phyloP scores from a whole-genome alignment of 495 filamentous ascomycete species.

The Penicillium arizonense region DNA sequence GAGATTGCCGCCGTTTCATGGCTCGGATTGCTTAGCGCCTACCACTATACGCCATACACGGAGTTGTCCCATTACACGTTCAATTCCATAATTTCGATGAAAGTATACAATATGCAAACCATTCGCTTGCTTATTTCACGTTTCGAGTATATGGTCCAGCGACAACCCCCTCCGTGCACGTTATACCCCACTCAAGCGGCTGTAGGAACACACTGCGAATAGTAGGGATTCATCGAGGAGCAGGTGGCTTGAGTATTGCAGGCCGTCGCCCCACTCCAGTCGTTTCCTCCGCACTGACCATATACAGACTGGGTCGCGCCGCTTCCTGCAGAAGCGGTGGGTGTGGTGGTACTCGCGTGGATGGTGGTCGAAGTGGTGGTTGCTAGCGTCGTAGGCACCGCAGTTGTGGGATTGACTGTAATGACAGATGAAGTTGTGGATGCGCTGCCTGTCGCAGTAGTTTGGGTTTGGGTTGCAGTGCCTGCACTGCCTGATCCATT shows the following conservation, averaged over 20 bases:
- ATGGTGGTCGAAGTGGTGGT: constrained; percentile 1
- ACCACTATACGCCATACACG: no score
- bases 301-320: constrained; percentile 26
- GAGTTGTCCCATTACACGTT: no score
- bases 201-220: constrained; percentile 49
- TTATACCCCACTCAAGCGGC: background rate
- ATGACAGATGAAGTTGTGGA: constrained; percentile 1
- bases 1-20: no score
- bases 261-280: constrained; percentile 45
- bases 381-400: background rate
- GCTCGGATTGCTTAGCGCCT: no score
- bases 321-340: constrained; percentile 4
- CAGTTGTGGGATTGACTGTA: background rate
- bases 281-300: constrained; percentile 51
- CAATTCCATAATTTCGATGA: no score
- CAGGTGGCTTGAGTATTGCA: constrained; percentile 45
- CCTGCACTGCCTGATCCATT: constrained; percentile 11
- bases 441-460: constrained; percentile 1
- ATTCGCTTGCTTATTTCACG: background rate
- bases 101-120: no score
- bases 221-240: constrained; percentile 42
- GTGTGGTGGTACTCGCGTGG: constrained; percentile 2
- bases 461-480: constrained; percentile 6
- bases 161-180: background rate
- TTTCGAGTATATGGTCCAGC: background rate